Evolutionary conservation across 305 asterid species (phyloP).

Genomic region (Petunia hybrid): DNA sequence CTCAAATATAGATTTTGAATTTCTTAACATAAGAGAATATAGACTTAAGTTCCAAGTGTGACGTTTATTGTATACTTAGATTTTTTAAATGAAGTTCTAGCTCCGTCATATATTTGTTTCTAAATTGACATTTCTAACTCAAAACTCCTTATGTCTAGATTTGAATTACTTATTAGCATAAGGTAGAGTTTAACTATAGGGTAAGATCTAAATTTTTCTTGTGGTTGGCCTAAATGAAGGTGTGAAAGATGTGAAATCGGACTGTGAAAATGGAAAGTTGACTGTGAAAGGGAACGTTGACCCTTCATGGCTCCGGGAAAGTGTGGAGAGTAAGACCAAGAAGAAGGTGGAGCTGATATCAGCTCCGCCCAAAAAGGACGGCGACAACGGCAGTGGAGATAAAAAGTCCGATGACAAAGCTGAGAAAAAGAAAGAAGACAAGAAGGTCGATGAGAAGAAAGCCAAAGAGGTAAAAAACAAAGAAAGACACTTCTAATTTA

Average conservation of each 20-base stretch:
- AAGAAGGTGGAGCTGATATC: conserved; percentile 71
- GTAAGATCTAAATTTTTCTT: neutral
- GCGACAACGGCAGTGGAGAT: conserved; percentile 35
- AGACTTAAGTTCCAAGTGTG: too few species aligned
- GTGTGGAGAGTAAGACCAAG: conserved; percentile 62
- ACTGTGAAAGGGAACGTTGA: conserved; percentile 72
- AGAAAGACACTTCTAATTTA: neutral
- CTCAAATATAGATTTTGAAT: too few species aligned
- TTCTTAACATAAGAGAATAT: too few species aligned
- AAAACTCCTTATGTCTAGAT: neutral
- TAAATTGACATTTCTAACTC: neutral
- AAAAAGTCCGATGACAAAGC: conserved; percentile 48
- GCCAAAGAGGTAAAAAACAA: conserved; percentile 55
- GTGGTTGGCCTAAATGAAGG: conserved; percentile 42
- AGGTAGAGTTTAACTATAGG: neutral
- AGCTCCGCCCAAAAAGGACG: conserved; percentile 53
- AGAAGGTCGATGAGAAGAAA: conserved; percentile 42
- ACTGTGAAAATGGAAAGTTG: conserved; percentile 56
- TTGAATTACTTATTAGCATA: neutral
- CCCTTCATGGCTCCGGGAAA: conserved; percentile 67
- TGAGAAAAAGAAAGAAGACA: conserved; percentile 34
- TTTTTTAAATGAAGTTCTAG: too few species aligned
- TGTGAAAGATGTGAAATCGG: conserved; percentile 67
- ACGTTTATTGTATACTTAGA: too few species aligned
- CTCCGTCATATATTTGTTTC: too few species aligned